Evolutionary conservation across 306 rosid genomes (phyloP).

Genomic region (Ormosia emarginata): DNA sequence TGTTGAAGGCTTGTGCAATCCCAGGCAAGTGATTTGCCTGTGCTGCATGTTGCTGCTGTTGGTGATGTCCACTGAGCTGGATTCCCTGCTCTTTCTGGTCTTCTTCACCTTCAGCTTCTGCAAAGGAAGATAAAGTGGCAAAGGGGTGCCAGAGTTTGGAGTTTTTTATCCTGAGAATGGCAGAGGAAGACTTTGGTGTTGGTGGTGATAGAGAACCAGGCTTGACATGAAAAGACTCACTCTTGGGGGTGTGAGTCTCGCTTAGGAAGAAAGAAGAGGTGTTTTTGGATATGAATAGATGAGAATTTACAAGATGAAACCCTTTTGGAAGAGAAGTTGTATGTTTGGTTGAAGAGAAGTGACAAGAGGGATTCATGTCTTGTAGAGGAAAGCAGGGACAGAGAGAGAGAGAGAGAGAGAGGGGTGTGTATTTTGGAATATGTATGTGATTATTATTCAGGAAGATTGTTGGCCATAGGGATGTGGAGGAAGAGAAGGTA

Average conservation of each 20-base stretch:
- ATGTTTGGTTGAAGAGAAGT: constrained; percentile 53
- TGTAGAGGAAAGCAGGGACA: not conserved
- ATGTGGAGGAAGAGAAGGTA: constrained; percentile 22
- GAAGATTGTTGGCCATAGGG: constrained; percentile 55
- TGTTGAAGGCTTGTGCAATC: constrained; percentile 66
- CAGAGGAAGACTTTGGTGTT: not conserved
- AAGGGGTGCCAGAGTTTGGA: constrained; percentile 46
- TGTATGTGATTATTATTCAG: constrained; percentile 37
- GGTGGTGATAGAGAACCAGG: constrained; percentile 9
- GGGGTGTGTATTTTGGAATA: constrained; percentile 3
- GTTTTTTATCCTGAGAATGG: constrained; percentile 32
- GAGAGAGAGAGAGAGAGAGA: not conserved
- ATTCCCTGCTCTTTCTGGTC: constrained; percentile 19
- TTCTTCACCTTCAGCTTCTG: constrained; percentile 58
- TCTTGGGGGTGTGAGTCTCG: not conserved
- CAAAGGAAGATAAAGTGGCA: constrained; percentile 73
- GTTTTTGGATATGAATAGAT: constrained; percentile 17
- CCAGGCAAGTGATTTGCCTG: constrained; percentile 31
- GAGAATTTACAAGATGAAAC: constrained; percentile 29
- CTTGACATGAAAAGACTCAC: constrained; percentile 14
- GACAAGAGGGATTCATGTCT: constrained; percentile 59
- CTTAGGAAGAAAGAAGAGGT: constrained; percentile 14
- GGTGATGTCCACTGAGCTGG: constrained; percentile 21
- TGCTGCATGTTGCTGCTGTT: constrained; percentile 7
- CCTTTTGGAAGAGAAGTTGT: constrained; percentile 11